Evolutionary conservation across 2,329 filamentous ascomycete genomes (phyloP), one percentile per base, ranked within the genome.

Genomic region (Thielaviopsis punctulata): DNA sequence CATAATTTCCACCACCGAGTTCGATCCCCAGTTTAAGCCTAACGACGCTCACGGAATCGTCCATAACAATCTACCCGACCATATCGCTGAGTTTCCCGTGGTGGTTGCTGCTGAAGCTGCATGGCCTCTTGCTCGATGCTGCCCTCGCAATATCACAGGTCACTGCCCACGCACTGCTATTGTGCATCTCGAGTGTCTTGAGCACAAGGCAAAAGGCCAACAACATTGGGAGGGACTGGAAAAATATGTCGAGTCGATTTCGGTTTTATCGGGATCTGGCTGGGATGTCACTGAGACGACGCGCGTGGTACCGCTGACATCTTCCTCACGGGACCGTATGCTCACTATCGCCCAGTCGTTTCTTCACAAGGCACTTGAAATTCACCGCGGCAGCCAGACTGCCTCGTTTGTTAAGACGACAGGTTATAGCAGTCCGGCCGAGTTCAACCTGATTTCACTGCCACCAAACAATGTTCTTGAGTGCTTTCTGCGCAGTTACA

Each of bases 331-430:
- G 27, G 82, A 86, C 61, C 80, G 79, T 61, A 74, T 85, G 59
- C 71, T 84, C n/a, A 80, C 79, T 48, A 83, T 84, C 56, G 83
- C 80, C 0, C 81, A 84, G 61, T 76, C 71, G 43, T 84, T 84
- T 61, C 66, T 85, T 8, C 78, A 83, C 64, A 84, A 82, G 59
- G 82, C 82, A 1, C 70, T 84, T 2, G 78, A 83, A 13, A 82
- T 81, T 44, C 80, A 84, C 62, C 73, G 75, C 46, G 71, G 76
- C 22, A 53, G 51, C 18, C 18, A 19, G 2, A 44, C 39, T 6
- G 43, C 41, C 13, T 30, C 36, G 9, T 23, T 24, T 18, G 25
- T 23, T 6, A 45, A 24, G 25, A 69, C 69, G 52, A 61, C 63
- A 4, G 67, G 66, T 9, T 73, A 71, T 43, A 64, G 68, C 7